These are phyloP conservation scores for Lipomyces starkeyi DNA, from an alignment of 805 yeast species.

Conservation along the genomic window DNA sequence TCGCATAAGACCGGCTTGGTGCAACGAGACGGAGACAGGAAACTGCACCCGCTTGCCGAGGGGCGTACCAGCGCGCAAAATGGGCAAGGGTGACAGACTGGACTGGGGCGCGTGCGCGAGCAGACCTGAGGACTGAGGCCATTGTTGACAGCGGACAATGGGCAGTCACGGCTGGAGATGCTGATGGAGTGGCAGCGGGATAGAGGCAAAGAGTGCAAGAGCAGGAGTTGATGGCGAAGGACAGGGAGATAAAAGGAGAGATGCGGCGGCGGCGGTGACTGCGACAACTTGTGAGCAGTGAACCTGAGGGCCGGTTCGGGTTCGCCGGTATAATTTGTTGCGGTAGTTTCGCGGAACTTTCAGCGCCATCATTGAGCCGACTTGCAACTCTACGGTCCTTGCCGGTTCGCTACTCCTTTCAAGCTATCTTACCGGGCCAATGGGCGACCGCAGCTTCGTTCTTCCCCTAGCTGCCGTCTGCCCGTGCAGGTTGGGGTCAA, in stretches of 20 bases:
- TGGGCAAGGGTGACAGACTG: background rate
- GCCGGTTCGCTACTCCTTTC: no score
- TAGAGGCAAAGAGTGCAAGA: background rate
- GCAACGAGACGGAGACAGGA: background rate
- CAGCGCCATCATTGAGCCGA: no score
- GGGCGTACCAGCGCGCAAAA: constrained; percentile 1
- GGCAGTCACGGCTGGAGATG: background rate
- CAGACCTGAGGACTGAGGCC: constrained; percentile 3
- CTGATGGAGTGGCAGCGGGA: background rate
- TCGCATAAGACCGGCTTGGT: constrained; percentile 6
- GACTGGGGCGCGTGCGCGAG: background rate
- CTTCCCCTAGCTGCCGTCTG: no score
- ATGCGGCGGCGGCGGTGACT: constrained; percentile 3
- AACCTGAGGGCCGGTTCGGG: background rate
- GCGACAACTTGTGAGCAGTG: background rate
- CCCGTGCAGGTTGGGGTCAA: no score
- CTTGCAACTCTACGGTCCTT: no score
- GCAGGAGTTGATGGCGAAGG: background rate
- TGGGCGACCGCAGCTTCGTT: no score
- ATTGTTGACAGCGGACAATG: background rate
- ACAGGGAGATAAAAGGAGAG: background rate
- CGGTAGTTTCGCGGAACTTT: background rate
- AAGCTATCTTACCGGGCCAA: no score
- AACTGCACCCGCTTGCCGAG: background rate
- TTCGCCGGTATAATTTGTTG: background rate